phyloP scores from a whole-genome alignment of 371 early-diverging fungal species.

The Synchytrium microbalum region DNA sequence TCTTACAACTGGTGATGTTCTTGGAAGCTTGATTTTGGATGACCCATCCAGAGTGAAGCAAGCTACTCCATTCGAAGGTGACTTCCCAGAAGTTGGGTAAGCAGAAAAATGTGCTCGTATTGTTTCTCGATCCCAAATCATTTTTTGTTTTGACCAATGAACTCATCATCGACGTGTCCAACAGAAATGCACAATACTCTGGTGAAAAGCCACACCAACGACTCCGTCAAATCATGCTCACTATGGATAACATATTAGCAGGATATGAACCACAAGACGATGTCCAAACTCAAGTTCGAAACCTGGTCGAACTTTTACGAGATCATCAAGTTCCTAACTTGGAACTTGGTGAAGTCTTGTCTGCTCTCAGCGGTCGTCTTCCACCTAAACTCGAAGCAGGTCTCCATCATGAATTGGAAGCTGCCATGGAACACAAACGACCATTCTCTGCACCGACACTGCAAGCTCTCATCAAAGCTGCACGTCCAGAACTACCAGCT shows the following conservation, averaged over 20 bases:
- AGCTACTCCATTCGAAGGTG: slow-evolving; percentile 80
- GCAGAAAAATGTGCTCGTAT: slow-evolving; percentile 20
- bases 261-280: slow-evolving; percentile 81
- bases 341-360: slow-evolving; percentile 72
- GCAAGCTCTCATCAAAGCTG: slow-evolving; percentile 59
- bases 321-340: slow-evolving; percentile 78
- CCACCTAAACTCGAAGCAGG: slow-evolving; percentile 60
- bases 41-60: slow-evolving; percentile 88
- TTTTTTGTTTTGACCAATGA: background rate
- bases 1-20: slow-evolving; percentile 83
- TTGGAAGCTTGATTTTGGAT: slow-evolving; percentile 85
- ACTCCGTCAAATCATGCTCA: slow-evolving; percentile 52
- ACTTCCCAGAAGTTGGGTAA: slow-evolving; percentile 73
- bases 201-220: slow-evolving; percentile 62
- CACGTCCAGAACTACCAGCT: slow-evolving; percentile 15
- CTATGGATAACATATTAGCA: slow-evolving; percentile 68
- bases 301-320: slow-evolving; percentile 64
- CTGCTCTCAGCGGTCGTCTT: slow-evolving; percentile 78
- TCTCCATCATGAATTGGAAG: slow-evolving; percentile 8
- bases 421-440: slow-evolving; percentile 14
- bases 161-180: background rate
- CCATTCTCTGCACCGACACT: slow-evolving; percentile 71
- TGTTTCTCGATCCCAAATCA: slow-evolving; percentile 1
- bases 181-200: slow-evolving; percentile 28
- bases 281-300: slow-evolving; percentile 58